Percentiles rank a stretch among this genome's conserved stretches.
These are phyloP conservation scores for Dysphania ambrosioides DNA, from an alignment of 148 eudicot species.

Conservation along the genomic window DNA sequence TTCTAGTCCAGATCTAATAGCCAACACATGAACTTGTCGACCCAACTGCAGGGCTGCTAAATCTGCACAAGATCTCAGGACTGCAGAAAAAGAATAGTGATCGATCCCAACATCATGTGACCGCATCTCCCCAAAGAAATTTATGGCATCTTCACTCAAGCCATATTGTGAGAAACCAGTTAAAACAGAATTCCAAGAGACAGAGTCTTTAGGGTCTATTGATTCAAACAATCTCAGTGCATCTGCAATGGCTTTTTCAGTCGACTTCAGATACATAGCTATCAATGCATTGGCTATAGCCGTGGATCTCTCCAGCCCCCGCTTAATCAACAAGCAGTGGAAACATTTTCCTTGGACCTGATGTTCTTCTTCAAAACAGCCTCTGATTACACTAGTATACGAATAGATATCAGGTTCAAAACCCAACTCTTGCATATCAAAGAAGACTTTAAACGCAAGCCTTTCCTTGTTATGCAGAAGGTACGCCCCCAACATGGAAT, in stretches of 20 bases:
- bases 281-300: slow-evolving; percentile 61
- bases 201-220: slow-evolving; percentile 47
- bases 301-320: slow-evolving; percentile 47
- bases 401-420: slow-evolving; percentile 62
- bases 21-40: slow-evolving; percentile 43
- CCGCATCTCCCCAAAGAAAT: slow-evolving; percentile 47
- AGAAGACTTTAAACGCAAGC: slow-evolving; percentile 48
- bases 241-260: slow-evolving; percentile 41
- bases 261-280: slow-evolving; percentile 56
- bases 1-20: slow-evolving; percentile 42
- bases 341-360: slow-evolving; percentile 46
- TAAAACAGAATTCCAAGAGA: slow-evolving; percentile 76
- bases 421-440: slow-evolving; percentile 46
- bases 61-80: slow-evolving; percentile 71
- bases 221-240: slow-evolving; percentile 50
- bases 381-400: slow-evolving; percentile 58
- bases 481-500: slow-evolving; percentile 51
- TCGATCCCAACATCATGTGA: slow-evolving; percentile 40
- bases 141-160: slow-evolving; percentile 55
- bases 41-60: slow-evolving; percentile 62
- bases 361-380: slow-evolving; percentile 44
- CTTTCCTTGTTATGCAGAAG: no score
- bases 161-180: slow-evolving; percentile 67
- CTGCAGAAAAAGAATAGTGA: slow-evolving; percentile 66
- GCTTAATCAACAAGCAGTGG: slow-evolving; percentile 56